These are phyloP conservation scores for Solanum arcanum DNA, from an alignment of 257 asterid genomes.

Conservation along the genomic window DNA sequence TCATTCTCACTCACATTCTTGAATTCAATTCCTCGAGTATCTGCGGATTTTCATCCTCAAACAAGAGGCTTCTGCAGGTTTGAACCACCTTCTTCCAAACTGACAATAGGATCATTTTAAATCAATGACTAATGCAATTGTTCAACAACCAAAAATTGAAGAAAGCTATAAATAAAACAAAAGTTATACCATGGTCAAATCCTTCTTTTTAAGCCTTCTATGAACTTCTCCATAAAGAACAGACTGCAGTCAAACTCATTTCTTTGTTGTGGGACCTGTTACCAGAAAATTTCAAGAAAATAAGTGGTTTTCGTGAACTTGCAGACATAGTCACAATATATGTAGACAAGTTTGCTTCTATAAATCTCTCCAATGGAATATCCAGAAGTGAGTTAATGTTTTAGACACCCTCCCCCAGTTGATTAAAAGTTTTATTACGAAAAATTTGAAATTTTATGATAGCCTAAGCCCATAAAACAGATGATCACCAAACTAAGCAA, in stretches of 20 bases:
- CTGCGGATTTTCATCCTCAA: conserved; percentile 40
- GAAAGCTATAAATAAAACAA: neutral
- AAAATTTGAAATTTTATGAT: neutral
- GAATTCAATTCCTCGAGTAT: conserved; percentile 39
- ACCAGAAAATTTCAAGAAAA: neutral
- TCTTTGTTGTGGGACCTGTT: conserved; percentile 86
- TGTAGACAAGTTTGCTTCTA: neutral
- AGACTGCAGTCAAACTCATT: conserved; percentile 86
- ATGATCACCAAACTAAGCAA: neutral
- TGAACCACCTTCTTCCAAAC: conserved; percentile 87
- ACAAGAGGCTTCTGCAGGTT: conserved; percentile 63
- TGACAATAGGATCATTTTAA: conserved; percentile 11
- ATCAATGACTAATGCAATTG: neutral
- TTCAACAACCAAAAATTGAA: neutral
- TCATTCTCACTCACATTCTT: conserved; percentile 2
- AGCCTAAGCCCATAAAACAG: neutral
- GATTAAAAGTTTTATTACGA: neutral
- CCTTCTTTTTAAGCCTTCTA: conserved; percentile 41
- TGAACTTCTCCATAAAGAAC: conserved; percentile 76
- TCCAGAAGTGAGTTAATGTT: neutral
- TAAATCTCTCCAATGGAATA: neutral
- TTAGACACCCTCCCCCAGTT: neutral
- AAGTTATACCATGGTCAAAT: conserved; percentile 41
- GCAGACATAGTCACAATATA: neutral
- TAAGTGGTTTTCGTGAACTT: neutral